A percentile compares a stretch with the other conserved stretches of the same genome.
These are phyloP conservation scores for Dictyostelium firmibasis DNA, from an alignment of 78 protist species.

Conservation along the genomic window DNA sequence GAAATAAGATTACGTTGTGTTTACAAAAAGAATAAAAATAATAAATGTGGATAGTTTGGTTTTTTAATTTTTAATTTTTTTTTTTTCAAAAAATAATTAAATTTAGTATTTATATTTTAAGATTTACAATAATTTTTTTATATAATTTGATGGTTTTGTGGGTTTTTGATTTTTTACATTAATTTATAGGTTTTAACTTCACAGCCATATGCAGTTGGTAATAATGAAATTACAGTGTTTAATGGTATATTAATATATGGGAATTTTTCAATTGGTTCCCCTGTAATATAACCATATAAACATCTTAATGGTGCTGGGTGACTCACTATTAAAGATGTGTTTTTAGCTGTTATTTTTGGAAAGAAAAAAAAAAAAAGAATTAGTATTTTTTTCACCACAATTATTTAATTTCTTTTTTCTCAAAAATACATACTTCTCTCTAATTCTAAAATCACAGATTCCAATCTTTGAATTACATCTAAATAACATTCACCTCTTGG, in stretches of 20 bases:
- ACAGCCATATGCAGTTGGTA: slow-evolving; percentile 83
- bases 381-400: not conserved
- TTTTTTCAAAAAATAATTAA: not conserved
- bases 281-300: slow-evolving; percentile 64
- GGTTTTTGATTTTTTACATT: not conserved
- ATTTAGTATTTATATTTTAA: not conserved
- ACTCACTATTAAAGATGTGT: slow-evolving; percentile 68
- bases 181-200: slow-evolving; percentile 44
- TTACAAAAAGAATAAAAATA: not conserved
- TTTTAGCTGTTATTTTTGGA: slow-evolving; percentile 6
- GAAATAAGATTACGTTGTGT: no score
- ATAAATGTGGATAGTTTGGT: no score
- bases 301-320: slow-evolving; percentile 77
- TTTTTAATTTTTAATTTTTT: no score
- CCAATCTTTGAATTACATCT: slow-evolving; percentile 92
- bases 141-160: not conserved
- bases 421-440: slow-evolving; percentile 82
- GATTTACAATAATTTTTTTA: not conserved
- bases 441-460: slow-evolving; percentile 92
- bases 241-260: slow-evolving; percentile 85
- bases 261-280: slow-evolving; percentile 79
- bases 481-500: slow-evolving; percentile 96
- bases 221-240: slow-evolving; percentile 88
- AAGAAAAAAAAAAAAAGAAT: not conserved
- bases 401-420: not conserved